Evolutionary conservation across 345 rosid genomes (phyloP), one percentile per base, ranked within the genome.

Genomic region (Luvunga scandens): DNA sequence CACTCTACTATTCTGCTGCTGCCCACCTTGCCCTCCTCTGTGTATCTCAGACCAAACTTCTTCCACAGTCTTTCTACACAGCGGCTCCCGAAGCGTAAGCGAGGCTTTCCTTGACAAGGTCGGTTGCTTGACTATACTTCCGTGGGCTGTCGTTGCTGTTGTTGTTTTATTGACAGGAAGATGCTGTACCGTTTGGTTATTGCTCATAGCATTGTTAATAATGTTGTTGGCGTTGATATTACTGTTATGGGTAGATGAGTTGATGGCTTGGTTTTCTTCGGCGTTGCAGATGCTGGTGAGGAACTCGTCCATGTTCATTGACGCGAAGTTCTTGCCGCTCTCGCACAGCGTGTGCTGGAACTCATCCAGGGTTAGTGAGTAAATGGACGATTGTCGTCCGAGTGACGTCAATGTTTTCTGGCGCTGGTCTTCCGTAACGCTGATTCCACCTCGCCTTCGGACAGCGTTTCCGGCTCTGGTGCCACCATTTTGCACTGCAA

Each of bases 301-400:
- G 74, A 95, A 95, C 79, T 95, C 93, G 76, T 92, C 99, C 98
- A 93, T 93, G 89, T 93, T 95, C 99, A 95, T 95, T 5, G 98
- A 95, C 5, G 97, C 93, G 27, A 95, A 95, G 69, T 88, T 91
- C 92, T 89, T 95, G 78, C 98, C 94, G 66, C 87, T 84, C 82
- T 92, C 93, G 13, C 88, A 86, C 0, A 95, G 85, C 1, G 92
- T 71, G 63, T 90, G 92, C 85, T 93, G 98, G 85, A 92, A 93
- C 81, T 95, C 94, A 66, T 95, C 98, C 1, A 93, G 93, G 2
- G 98, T 95, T 27, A 95, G 86, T 1, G 95, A 91, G 88, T 95
- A 95, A 66, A 95, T 92, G 0, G 98, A 93, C 0, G 95, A 85
- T 59, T 93, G 95, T 75, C 95, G 84, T 56, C 97, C 94, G 1